A percentile compares a stretch with the other conserved stretches of the same genome.
Evolutionary conservation across 371 early-diverging fungal genomes (phyloP).

Genomic region (Apophysomyces ossiformis): DNA sequence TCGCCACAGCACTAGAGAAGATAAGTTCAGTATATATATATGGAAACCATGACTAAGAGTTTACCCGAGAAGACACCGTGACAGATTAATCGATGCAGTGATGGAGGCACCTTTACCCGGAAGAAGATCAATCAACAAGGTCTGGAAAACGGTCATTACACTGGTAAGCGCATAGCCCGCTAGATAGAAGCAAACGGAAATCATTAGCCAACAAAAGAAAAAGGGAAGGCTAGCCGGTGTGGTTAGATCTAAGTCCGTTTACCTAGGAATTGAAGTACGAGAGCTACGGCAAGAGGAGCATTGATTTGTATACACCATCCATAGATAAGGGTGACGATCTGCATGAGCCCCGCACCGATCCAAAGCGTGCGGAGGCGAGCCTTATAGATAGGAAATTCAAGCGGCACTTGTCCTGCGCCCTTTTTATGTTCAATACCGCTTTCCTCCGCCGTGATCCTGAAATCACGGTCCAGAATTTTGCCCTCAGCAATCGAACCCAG

Average conservation of each 20-base stretch:
- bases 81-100: conserved; percentile 48
- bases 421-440: conserved; percentile 14
- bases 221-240: background rate
- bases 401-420: conserved; percentile 19
- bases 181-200: background rate
- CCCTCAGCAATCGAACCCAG: conserved; percentile 34
- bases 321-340: conserved; percentile 27
- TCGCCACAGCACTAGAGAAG: conserved; percentile 30
- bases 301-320: conserved; percentile 35
- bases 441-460: conserved; percentile 21
- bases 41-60: background rate
- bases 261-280: conserved; percentile 41
- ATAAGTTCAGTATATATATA: background rate
- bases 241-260: conserved; percentile 10
- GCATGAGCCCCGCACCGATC: conserved; percentile 20
- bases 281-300: conserved; percentile 30
- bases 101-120: conserved; percentile 49
- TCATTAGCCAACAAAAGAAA: background rate
- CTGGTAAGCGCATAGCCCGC: conserved; percentile 25
- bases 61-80: conserved; percentile 46
- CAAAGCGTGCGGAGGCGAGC: conserved; percentile 37
- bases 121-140: conserved; percentile 41
- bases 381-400: conserved; percentile 32
- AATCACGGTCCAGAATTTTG: conserved; percentile 39
- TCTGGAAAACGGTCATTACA: conserved; percentile 34